Conservation (phyloP, 306 rosid genomes). For the Trifolium repens region DNA sequence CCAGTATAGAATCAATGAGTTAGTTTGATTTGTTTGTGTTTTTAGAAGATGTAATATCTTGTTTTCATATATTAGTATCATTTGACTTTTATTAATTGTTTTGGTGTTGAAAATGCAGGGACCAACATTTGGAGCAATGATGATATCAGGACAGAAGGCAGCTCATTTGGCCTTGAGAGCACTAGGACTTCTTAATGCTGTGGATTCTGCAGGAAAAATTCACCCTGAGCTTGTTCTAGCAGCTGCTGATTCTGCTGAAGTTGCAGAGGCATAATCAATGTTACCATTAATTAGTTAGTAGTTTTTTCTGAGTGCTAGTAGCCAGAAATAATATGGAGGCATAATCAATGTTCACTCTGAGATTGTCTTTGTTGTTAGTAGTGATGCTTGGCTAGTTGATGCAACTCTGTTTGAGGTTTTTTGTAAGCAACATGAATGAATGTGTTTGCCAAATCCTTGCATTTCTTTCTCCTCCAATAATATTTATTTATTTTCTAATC, state of each 20-base stretch:
- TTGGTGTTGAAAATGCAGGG: constrained; percentile 56
- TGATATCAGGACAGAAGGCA: constrained; percentile 92
- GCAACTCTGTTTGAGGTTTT: constrained; percentile 1
- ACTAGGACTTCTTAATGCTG: constrained; percentile 56
- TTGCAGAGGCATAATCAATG: constrained; percentile 56
- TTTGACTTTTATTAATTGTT: background rate
- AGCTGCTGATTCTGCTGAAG: constrained; percentile 61
- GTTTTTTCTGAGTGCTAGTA: background rate
- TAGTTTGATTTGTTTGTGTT: too few relatives aligned
- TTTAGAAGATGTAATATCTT: too few relatives aligned
- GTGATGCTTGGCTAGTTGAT: constrained; percentile 3
- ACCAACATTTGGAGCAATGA: constrained; percentile 95
- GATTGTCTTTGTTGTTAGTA: background rate
- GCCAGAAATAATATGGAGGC: constrained; percentile 23
- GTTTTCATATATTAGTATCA: too few relatives aligned
- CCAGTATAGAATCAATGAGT: too few relatives aligned
- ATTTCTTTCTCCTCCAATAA: background rate
- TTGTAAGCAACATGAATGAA: background rate
- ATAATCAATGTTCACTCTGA: too few relatives aligned
- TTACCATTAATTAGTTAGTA: background rate
- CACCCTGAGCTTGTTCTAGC: constrained; percentile 75
- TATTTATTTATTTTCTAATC: background rate
- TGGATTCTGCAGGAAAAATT: constrained; percentile 47
- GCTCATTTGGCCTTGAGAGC: constrained; percentile 78
- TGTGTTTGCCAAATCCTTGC: background rate